Conservation (phyloP, 768 basidiomycete species). For the Trametopsis cervina region DNA sequence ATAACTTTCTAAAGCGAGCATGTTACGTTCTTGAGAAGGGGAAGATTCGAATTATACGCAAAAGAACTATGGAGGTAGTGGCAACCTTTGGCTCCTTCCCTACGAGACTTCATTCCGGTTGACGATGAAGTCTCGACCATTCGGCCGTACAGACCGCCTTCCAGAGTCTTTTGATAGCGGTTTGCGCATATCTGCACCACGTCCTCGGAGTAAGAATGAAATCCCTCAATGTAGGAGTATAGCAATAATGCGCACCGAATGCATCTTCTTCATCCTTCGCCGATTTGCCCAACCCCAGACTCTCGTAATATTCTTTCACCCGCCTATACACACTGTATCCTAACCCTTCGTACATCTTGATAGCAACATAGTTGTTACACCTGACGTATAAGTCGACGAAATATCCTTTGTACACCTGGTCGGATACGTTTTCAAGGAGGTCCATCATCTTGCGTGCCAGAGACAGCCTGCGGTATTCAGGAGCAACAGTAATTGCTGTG, state of each 20-base stretch:
- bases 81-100: too few relatives aligned
- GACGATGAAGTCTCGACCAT: constrained; percentile 70
- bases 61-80: too few relatives aligned
- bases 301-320: constrained; percentile 87
- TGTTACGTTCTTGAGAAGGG: too few relatives aligned
- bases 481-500: constrained; percentile 91
- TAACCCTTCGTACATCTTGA: constrained; percentile 86
- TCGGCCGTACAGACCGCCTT: constrained; percentile 60
- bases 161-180: constrained; percentile 55
- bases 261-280: constrained; percentile 84
- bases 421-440: constrained; percentile 80
- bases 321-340: constrained; percentile 91
- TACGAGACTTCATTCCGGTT: constrained; percentile 53
- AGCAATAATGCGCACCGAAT: constrained; percentile 57
- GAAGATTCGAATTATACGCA: too few relatives aligned
- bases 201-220: background rate
- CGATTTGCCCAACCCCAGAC: constrained; percentile 67
- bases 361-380: constrained; percentile 78
- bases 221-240: too few relatives aligned
- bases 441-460: constrained; percentile 85
- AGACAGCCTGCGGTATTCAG: constrained; percentile 83
- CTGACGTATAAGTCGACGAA: constrained; percentile 97
- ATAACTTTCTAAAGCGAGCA: too few relatives aligned
- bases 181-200: constrained; percentile 56
- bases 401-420: constrained; percentile 73